These are phyloP conservation scores for Candida easanensis DNA, from an alignment of 805 yeast genomes.

Conservation along the genomic window DNA sequence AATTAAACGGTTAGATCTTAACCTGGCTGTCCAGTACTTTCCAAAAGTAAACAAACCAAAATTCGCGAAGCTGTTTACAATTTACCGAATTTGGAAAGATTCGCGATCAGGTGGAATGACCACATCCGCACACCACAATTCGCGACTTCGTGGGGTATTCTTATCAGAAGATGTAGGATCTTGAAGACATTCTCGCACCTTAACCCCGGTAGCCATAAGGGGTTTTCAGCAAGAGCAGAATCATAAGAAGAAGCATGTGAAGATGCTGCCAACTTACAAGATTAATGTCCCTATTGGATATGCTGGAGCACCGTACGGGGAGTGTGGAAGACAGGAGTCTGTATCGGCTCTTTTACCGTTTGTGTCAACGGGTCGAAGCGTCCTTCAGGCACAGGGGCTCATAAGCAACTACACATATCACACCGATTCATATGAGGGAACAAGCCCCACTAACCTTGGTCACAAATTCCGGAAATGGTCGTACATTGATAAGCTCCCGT, in stretches of 20 bases:
- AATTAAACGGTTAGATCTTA: no score
- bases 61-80: conserved; percentile 13
- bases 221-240: not conserved
- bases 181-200: no score
- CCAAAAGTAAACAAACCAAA: conserved; percentile 7
- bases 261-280: conserved; percentile 5
- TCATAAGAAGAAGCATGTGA: no score
- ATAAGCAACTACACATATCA: conserved; percentile 1
- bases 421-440: not conserved
- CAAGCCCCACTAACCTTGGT: not conserved
- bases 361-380: conserved; percentile 13
- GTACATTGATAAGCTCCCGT: conserved; percentile 34
- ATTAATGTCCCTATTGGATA: conserved; percentile 17
- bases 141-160: no score
- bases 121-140: conserved; percentile 1
- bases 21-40: not conserved
- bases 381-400: not conserved
- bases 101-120: not conserved
- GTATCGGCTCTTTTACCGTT: conserved; percentile 20
- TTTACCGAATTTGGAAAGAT: conserved; percentile 12
- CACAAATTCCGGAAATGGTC: not conserved
- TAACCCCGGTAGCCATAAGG: no score
- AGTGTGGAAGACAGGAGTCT: not conserved
- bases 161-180: no score
- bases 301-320: conserved; percentile 13